These are phyloP conservation scores for Aquilaria agallochum DNA, from an alignment of 441 rosid species.

Conservation along the genomic window DNA sequence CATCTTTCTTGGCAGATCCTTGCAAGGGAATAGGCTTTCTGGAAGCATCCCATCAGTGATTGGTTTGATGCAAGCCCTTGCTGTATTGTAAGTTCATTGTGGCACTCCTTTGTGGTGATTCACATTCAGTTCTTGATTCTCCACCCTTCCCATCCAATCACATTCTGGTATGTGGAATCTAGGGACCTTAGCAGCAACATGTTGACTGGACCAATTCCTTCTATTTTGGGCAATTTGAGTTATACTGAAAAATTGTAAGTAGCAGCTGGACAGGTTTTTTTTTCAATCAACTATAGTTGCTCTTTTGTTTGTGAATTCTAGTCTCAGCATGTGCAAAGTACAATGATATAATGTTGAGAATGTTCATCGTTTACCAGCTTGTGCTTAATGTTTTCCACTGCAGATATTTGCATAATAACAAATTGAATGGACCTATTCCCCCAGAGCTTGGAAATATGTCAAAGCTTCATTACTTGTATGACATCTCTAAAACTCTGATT, in stretches of 20 bases:
- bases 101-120: background rate
- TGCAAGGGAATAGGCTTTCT: constrained; percentile 82
- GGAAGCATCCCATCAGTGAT: constrained; percentile 88
- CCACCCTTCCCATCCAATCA: background rate
- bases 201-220: constrained; percentile 82
- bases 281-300: no score
- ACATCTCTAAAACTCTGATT: background rate
- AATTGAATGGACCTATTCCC: constrained; percentile 75
- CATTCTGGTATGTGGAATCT: constrained; percentile 10
- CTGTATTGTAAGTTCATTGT: constrained; percentile 68
- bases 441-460: constrained; percentile 97
- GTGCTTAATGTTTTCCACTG: constrained; percentile 12
- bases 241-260: constrained; percentile 88
- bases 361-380: background rate
- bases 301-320: background rate
- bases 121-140: constrained; percentile 1
- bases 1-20: constrained; percentile 46
- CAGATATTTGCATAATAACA: constrained; percentile 84
- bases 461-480: constrained; percentile 89
- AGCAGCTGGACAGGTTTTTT: background rate
- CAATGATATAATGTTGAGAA: background rate
- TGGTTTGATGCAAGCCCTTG: constrained; percentile 99
- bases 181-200: constrained; percentile 89
- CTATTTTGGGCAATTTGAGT: constrained; percentile 79
- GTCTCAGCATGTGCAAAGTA: background rate